A percentile compares a stretch with the other conserved stretches of the same genome.
These are phyloP conservation scores for Rhodotorula sp. DNA, from an alignment of 1,284 basidiomycete genomes.

Conservation along the genomic window DNA sequence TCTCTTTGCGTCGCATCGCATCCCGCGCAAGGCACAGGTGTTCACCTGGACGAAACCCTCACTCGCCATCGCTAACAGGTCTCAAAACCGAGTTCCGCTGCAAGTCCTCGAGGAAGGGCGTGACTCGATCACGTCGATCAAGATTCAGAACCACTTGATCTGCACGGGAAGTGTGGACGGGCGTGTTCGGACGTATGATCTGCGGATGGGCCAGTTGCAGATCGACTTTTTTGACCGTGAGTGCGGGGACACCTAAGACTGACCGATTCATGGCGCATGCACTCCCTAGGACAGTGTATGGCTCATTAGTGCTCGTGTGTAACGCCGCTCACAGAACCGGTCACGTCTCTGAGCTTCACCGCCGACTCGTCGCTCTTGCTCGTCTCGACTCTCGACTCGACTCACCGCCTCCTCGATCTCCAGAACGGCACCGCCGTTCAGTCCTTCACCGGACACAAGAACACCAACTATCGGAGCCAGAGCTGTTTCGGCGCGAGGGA, in stretches of 20 bases:
- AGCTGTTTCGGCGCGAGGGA: slow-evolving; percentile 80
- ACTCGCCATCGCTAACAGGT: slow-evolving; percentile 53
- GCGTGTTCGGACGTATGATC: slow-evolving; percentile 83
- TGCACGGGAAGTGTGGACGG: slow-evolving; percentile 87
- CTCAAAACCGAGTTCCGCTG: slow-evolving; percentile 77
- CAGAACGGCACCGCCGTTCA: slow-evolving; percentile 80
- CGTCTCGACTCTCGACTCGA: slow-evolving; percentile 77
- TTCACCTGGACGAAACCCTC: not conserved
- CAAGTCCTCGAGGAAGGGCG: slow-evolving; percentile 85
- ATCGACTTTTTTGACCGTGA: slow-evolving; percentile 84
- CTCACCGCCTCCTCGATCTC: slow-evolving; percentile 80
- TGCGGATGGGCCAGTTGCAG: slow-evolving; percentile 83
- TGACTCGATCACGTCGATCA: slow-evolving; percentile 82
- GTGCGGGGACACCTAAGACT: slow-evolving; percentile 46
- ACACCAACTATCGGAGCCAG: slow-evolving; percentile 71
- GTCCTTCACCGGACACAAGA: slow-evolving; percentile 73
- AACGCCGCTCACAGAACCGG: slow-evolving; percentile 68
- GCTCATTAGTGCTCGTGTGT: too few relatives aligned
- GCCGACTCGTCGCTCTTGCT: slow-evolving; percentile 73
- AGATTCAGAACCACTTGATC: slow-evolving; percentile 62
- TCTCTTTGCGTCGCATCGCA: not conserved
- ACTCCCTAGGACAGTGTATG: too few relatives aligned
- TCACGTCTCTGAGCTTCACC: slow-evolving; percentile 75
- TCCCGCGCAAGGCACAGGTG: not conserved
- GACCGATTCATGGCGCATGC: not conserved